Percentiles rank a stretch among this genome's conserved stretches.
phyloP scores from a whole-genome alignment of 257 asterid species.

The Prunella vulgaris region DNA sequence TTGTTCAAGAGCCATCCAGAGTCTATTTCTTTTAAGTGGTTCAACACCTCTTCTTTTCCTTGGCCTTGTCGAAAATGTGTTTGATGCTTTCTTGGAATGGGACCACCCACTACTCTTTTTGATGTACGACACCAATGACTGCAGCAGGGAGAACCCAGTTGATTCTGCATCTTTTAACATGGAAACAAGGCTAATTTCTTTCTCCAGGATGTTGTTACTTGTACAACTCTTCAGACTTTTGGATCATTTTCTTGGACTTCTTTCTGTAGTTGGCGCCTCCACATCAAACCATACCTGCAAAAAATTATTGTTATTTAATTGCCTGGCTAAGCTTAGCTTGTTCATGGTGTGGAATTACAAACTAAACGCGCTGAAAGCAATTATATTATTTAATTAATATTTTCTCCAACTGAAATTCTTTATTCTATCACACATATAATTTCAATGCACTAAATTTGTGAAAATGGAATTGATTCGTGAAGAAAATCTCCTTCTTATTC shows the following conservation, averaged over 20 bases:
- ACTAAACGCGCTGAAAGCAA: no score
- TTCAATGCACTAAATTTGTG: no score
- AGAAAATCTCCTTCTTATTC: no score
- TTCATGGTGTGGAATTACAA: no score
- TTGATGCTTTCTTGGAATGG: slow-evolving; percentile 18
- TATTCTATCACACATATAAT: no score
- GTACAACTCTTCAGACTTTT: slow-evolving; percentile 7
- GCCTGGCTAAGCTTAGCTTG: no score
- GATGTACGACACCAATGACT: slow-evolving; percentile 22
- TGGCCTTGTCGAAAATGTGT: neutral
- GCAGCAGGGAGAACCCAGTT: slow-evolving; percentile 19
- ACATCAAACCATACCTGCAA: no score
- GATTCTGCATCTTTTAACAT: slow-evolving; percentile 29
- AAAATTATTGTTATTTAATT: no score
- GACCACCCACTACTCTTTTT: slow-evolving; percentile 18
- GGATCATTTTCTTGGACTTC: slow-evolving; percentile 33
- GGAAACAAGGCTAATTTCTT: neutral
- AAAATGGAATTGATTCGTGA: no score
- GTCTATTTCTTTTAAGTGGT: slow-evolving; percentile 28
- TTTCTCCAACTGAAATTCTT: no score
- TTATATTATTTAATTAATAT: no score
- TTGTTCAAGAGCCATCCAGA: slow-evolving; percentile 27
- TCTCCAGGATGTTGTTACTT: neutral
- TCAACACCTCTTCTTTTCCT: slow-evolving; percentile 15
- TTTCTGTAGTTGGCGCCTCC: slow-evolving; percentile 15